These are phyloP conservation scores for Tetraselmis striata DNA, from an alignment of 139 green algal genomes.

Conservation along the genomic window DNA sequence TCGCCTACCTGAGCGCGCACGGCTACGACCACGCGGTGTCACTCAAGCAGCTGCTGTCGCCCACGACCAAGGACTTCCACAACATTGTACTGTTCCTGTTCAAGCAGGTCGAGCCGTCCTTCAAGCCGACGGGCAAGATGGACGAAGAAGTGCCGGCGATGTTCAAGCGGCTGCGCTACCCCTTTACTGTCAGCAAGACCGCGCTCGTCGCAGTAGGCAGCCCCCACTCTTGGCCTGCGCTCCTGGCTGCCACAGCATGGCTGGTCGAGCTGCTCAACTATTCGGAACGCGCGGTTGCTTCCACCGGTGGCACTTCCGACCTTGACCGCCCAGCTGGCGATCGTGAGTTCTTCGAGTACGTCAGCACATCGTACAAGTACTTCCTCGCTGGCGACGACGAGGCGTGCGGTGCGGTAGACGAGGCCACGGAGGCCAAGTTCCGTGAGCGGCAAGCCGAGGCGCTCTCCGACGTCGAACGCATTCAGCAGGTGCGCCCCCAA, in stretches of 20 bases:
- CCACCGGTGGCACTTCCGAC: background rate
- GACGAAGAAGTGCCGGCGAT: constrained; percentile 81
- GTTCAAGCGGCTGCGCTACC: constrained; percentile 90
- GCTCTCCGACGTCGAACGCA: constrained; percentile 16
- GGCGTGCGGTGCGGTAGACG: constrained; percentile 51
- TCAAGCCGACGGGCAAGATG: constrained; percentile 68
- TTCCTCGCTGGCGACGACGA: constrained; percentile 76
- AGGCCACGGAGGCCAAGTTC: constrained; percentile 46
- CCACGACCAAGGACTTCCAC: constrained; percentile 88
- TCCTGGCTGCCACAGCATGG: constrained; percentile 82
- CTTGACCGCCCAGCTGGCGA: constrained; percentile 28
- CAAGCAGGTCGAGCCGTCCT: constrained; percentile 66
- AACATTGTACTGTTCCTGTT: constrained; percentile 84
- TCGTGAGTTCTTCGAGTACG: constrained; percentile 62
- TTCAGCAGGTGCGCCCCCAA: constrained; percentile 11
- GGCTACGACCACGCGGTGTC: constrained; percentile 72
- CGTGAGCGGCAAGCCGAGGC: constrained; percentile 23
- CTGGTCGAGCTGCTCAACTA: constrained; percentile 89
- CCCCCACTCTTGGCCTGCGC: constrained; percentile 84
- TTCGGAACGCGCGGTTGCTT: constrained; percentile 53
- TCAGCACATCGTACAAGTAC: constrained; percentile 53
- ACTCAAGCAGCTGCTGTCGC: constrained; percentile 68
- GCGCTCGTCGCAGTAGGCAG: constrained; percentile 82
- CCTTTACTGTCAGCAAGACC: constrained; percentile 83
- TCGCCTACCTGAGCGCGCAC: constrained; percentile 75